Evolutionary conservation across 78 protist genomes (phyloP).

Genomic region (Polysphondylium violaceum): DNA sequence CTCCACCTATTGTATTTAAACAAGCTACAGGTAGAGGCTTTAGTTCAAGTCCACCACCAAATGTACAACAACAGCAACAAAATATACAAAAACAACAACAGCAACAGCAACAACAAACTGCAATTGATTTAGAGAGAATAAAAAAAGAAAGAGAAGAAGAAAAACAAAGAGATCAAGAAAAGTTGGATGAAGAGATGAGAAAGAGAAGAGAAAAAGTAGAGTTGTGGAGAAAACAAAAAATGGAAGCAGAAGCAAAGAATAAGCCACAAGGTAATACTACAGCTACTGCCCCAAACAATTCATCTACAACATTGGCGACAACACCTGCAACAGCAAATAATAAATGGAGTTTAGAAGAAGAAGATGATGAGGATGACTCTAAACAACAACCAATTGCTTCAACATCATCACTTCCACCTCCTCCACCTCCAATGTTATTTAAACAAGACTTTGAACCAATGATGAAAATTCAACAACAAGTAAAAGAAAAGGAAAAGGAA

Average conservation of each 20-base stretch:
- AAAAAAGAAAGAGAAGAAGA: conserved; percentile 61
- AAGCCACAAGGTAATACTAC: background rate
- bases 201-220: conserved; percentile 80
- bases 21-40: conserved; percentile 4
- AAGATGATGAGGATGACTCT: conserved; percentile 32
- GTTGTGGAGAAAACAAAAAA: conserved; percentile 72
- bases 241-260: conserved; percentile 31
- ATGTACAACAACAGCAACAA: conserved; percentile 10
- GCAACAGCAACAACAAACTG: conserved; percentile 11
- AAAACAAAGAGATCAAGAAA: conserved; percentile 18
- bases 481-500: background rate
- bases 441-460: background rate
- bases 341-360: conserved; percentile 76
- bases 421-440: background rate
- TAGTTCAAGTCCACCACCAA: background rate
- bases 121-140: conserved; percentile 26
- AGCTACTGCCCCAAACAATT: background rate
- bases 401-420: no score
- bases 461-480: background rate
- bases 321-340: background rate
- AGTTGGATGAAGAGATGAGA: conserved; percentile 67
- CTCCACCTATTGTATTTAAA: conserved; percentile 1
- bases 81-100: background rate
- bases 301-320: conserved; percentile 3
- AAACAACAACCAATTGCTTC: no score